These are phyloP conservation scores for Fusarium sp. DNA, from an alignment of 2,329 filamentous ascomycete genomes.

Conservation along the genomic window DNA sequence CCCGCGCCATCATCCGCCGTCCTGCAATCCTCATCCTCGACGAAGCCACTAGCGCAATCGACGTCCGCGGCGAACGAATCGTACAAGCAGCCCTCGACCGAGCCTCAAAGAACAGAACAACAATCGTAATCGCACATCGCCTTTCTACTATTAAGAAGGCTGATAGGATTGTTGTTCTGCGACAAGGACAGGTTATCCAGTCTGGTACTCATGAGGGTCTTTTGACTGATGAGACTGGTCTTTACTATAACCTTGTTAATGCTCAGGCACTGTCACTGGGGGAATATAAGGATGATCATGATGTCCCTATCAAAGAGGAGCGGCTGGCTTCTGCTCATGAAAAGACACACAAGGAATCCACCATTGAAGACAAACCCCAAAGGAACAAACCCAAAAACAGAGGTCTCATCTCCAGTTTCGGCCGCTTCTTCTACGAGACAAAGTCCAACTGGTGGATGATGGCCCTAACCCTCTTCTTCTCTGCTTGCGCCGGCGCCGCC, in stretches of 20 bases:
- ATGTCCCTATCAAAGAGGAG: rapidly evolving
- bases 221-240: constrained; percentile 64
- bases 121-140: constrained; percentile 77
- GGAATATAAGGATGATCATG: constrained; percentile 42
- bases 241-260: constrained; percentile 74
- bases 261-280: constrained; percentile 67
- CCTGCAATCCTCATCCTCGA: constrained; percentile 78
- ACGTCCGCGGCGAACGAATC: constrained; percentile 62
- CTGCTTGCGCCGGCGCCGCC: constrained; percentile 55
- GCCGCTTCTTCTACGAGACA: constrained; percentile 62
- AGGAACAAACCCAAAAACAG: neutral
- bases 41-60: constrained; percentile 76
- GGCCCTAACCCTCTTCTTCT: constrained; percentile 40
- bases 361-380: neutral
- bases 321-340: neutral
- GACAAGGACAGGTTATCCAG: constrained; percentile 75
- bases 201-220: constrained; percentile 79
- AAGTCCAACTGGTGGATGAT: neutral
- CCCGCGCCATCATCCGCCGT: constrained; percentile 75
- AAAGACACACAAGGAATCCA: neutral
- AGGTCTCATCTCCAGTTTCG: constrained; percentile 55
- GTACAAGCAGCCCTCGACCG: constrained; percentile 72
- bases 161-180: constrained; percentile 79
- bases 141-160: constrained; percentile 80
- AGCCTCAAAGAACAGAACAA: constrained; percentile 70